A percentile compares a stretch with the other conserved stretches of the same genome.
These are phyloP conservation scores for Carpediemonas membranifera DNA, from an alignment of 78 protist genomes.

Conservation along the genomic window DNA sequence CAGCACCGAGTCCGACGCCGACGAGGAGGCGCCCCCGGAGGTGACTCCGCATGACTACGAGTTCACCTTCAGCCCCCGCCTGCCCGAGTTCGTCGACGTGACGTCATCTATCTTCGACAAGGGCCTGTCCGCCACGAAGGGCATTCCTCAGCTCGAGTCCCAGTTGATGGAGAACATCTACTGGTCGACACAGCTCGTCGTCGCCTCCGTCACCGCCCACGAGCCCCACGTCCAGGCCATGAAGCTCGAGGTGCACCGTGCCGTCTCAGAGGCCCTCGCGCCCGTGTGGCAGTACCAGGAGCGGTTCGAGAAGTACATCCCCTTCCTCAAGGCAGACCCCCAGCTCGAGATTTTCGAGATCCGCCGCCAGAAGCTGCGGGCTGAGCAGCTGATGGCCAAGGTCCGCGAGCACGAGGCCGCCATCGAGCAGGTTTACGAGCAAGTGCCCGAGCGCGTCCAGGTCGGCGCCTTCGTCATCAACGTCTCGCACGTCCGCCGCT, in stretches of 20 bases:
- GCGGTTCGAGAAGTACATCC: not conserved
- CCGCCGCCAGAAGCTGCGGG: not conserved
- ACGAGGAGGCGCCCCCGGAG: too few species aligned
- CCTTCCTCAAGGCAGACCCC: not conserved
- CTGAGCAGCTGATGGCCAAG: too few species aligned
- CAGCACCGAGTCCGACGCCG: too few species aligned
- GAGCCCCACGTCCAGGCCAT: not conserved
- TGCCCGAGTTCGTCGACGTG: constrained; percentile 7
- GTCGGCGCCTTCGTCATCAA: not conserved
- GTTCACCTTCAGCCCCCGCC: not conserved
- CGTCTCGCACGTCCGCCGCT: not conserved
- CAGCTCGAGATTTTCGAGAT: not conserved
- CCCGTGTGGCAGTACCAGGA: too few species aligned
- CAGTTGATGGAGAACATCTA: constrained; percentile 42
- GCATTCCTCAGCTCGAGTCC: constrained; percentile 51
- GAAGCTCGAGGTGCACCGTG: not conserved
- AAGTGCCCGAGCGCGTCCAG: not conserved
- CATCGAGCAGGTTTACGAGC: too few species aligned
- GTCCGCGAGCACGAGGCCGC: too few species aligned
- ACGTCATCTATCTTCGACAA: constrained; percentile 22
- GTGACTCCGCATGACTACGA: too few species aligned
- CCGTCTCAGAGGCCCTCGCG: too few species aligned
- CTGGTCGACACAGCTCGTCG: constrained; percentile 34
- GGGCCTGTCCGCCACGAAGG: constrained; percentile 5
- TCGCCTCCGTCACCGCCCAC: not conserved